Base-by-base conservation (phyloP, 2,329 filamentous ascomycete species). In the Emergomyces africanus region DNA sequence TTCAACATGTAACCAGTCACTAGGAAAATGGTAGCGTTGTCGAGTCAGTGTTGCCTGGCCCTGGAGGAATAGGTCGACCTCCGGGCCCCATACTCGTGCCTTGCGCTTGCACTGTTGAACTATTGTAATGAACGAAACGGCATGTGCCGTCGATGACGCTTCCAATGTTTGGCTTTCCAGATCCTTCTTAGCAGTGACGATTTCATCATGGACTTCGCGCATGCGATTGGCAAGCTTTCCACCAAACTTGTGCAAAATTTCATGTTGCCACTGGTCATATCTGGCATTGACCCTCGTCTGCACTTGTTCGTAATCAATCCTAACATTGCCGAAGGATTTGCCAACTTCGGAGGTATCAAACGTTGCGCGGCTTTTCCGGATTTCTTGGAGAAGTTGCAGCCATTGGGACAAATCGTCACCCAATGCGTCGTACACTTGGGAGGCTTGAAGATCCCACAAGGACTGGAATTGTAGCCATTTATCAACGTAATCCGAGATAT, bases 381-480 rank as follows among this genome's bases (percentile, higher is more conserved):
- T 96, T 69, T 99, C 94, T 68, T 96, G 90, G n/a, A 99, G 82
- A 46, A 96, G 79, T 71, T 97, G 91, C 37, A 99, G 79, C 94
- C 94, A 99, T 67, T 89, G 85, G 6, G 90, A 87, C 20, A 99
- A 82, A 68, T 96, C 88, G 63, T 97, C 91, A 12, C 92, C 91
- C 8, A 99, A 81, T 57, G 89, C 83, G 62, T 95, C 90, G 68
- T 96, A 96, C 1, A 99, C 90, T 66, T 96, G 89, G 64, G 96
- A 92, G 2, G 92, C 90, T 71, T 96, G 92, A 60, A 99, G 80
- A 77, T 99, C 94, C 94, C 94, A 99, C 0, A 99, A 81, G 6
- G 92, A 97, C 73, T 99, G 94, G 75, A 97, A 99, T 67, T 96
- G 94, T 51, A 99, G 80, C 94, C 94, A 99, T 73, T 97, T 95